Evolutionary conservation across 1,284 basidiomycete species (phyloP), one percentile per base, ranked within the genome.

Genomic region (Testicularia cyperi): DNA sequence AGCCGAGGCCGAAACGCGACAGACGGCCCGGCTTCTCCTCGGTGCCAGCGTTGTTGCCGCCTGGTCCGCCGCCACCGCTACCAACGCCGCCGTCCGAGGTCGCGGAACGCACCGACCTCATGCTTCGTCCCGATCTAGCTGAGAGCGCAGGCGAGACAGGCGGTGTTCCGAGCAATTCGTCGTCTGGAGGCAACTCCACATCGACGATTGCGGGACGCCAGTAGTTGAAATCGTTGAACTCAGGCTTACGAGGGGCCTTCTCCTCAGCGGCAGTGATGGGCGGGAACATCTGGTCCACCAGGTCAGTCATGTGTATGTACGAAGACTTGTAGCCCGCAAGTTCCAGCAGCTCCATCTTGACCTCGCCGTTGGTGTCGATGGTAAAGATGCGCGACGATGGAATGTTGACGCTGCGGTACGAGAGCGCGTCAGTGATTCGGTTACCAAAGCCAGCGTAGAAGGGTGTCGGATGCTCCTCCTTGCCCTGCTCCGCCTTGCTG

Each of bases 371-470:
- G 19, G 89, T 88, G 76, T 98, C 94, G 58, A 98, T 98, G 1
- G 95, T 99, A 73, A 98, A 99, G 72, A 99, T 98, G 44, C 91
- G 83, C 13, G 90, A 87, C 55, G 90, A 92, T 2, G 91, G 90
- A 22, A 98, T 85, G 70, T 92, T 92, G 52, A 99, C 95, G 60
- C 86, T 90, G 15, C 95, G 85, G 78, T 99, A 99, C 21, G 90
- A 92, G 58, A 98, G 81, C 0, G 95, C 95, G 78, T 99, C 95
- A 4, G 95, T 98, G 67, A 98, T 97, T 10, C 95, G 84, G 75
- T 99, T 99, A 4, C 95, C 95, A 76, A 99, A 99, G 2, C 95
- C 95, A 32, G 92, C 90, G 75, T 94, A 98, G 79, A 99, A 99
- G 0, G 90, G 88, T 10, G 77, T 77, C 2, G 76, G 70, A 31